Evolutionary conservation across 495 filamentous ascomycete genomes (phyloP).

Genomic region (Penicillium verhagenii): DNA sequence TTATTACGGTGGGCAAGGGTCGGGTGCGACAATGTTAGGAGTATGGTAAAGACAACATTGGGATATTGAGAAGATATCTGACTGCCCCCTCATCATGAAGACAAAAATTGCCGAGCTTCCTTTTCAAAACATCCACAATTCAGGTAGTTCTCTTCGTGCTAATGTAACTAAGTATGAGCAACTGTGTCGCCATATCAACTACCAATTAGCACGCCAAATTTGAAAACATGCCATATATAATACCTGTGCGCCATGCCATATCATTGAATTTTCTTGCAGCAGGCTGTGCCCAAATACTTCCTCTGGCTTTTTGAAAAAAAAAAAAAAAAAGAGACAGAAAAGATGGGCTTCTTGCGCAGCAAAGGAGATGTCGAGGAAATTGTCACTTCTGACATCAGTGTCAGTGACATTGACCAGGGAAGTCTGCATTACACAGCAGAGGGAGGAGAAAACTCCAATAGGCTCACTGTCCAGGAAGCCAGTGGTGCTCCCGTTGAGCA

Average conservation of each 20-base stretch:
- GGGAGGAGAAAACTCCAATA: constrained; percentile 55
- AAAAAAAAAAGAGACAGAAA: background rate
- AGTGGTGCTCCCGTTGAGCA: constrained; percentile 61
- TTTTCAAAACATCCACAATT: background rate
- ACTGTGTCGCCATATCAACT: background rate
- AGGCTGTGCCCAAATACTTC: background rate
- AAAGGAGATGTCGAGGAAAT: background rate
- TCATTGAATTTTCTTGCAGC: too few relatives aligned
- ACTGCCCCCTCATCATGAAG: background rate
- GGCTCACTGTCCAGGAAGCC: constrained; percentile 60
- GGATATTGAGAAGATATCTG: too few relatives aligned
- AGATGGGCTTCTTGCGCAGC: background rate
- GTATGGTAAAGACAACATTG: too few relatives aligned
- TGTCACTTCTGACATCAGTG: background rate
- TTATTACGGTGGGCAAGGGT: too few relatives aligned
- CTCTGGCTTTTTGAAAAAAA: background rate
- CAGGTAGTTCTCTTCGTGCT: background rate
- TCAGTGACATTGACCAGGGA: constrained; percentile 27
- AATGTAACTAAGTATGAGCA: background rate
- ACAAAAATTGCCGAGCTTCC: background rate
- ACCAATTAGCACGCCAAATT: background rate
- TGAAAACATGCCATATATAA: background rate
- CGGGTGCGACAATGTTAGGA: too few relatives aligned
- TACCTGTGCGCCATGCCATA: too few relatives aligned
- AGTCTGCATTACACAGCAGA: constrained; percentile 50